Percentiles rank a stretch among this genome's conserved stretches.
Evolutionary conservation across 2,329 filamentous ascomycete species (phyloP).

Genomic region (Rhytidhysteron rufulum): DNA sequence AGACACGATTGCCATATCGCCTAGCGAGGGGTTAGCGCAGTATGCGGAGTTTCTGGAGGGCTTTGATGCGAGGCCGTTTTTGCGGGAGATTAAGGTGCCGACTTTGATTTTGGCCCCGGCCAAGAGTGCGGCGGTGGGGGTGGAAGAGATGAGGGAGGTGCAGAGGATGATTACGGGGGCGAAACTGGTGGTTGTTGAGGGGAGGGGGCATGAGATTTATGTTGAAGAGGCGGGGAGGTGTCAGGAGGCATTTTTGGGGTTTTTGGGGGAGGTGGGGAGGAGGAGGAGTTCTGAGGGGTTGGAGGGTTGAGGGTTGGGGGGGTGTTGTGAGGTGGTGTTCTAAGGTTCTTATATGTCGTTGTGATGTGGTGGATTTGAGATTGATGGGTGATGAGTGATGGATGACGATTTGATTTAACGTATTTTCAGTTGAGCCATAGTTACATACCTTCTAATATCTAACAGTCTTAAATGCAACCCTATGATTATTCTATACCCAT

Average conservation of each 20-base stretch:
- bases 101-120: slow-evolving; percentile 31
- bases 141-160: slow-evolving; percentile 25
- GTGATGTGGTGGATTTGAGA: no score
- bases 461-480: no score
- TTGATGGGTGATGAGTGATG: no score
- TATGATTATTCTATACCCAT: no score
- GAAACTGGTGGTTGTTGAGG: slow-evolving; percentile 23
- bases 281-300: no score
- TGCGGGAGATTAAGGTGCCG: slow-evolving; percentile 24
- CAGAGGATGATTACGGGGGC: slow-evolving; percentile 13
- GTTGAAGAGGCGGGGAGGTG: slow-evolving; percentile 24
- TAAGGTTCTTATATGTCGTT: no score
- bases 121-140: slow-evolving; percentile 27
- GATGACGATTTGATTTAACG: no score
- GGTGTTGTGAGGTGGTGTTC: no score
- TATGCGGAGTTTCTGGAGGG: slow-evolving; percentile 31
- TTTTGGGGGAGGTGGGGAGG: slow-evolving; percentile 22
- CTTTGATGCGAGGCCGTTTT: slow-evolving; percentile 26
- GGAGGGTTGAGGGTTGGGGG: no score
- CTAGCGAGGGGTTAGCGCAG: slow-evolving; percentile 28
- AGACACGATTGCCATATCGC: slow-evolving; percentile 20
- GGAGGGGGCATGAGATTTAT: slow-evolving; percentile 34
- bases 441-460: no score
- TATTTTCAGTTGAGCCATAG: no score
- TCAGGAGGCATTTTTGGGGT: slow-evolving; percentile 29